Conservation (phyloP, 805 yeast species). For the Candida nanaspora region DNA sequence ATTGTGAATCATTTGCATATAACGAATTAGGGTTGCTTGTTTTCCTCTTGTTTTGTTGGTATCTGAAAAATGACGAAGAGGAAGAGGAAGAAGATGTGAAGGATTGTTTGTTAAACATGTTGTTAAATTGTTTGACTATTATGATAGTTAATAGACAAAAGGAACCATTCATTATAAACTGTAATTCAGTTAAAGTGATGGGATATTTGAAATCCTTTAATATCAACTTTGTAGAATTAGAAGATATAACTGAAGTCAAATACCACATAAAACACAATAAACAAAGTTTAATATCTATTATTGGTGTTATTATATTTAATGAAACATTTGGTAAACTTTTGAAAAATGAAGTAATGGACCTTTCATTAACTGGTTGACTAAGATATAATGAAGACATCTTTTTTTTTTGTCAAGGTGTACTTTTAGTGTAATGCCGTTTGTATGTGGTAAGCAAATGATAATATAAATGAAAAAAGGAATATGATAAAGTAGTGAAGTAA, state of each 20-base stretch:
- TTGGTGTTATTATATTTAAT: slow-evolving; percentile 4
- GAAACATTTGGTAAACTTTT: not conserved
- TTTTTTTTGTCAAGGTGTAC: too few relatives aligned
- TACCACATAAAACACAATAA: slow-evolving; percentile 73
- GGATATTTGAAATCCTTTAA: slow-evolving; percentile 68
- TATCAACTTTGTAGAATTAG: slow-evolving; percentile 74
- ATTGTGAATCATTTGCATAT: too few relatives aligned
- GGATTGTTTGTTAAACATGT: slow-evolving; percentile 20
- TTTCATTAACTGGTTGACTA: too few relatives aligned
- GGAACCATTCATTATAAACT: slow-evolving; percentile 65
- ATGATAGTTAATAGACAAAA: slow-evolving; percentile 39
- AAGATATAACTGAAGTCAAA: slow-evolving; percentile 68
- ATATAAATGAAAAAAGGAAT: too few relatives aligned
- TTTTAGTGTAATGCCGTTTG: too few relatives aligned
- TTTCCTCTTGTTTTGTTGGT: too few relatives aligned
- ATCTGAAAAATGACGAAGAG: too few relatives aligned
- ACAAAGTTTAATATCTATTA: slow-evolving; percentile 23
- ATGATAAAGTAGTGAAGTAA: too few relatives aligned
- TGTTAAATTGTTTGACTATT: slow-evolving; percentile 20
- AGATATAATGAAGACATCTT: too few relatives aligned
- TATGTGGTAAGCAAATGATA: too few relatives aligned
- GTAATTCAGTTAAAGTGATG: slow-evolving; percentile 82
- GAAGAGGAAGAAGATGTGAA: too few relatives aligned
- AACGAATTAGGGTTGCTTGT: slow-evolving; percentile 26
- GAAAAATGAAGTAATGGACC: too few relatives aligned